phyloP scores from a whole-genome alignment of 192 early-diverging fungal genomes.

The Coemansia sp. region DNA sequence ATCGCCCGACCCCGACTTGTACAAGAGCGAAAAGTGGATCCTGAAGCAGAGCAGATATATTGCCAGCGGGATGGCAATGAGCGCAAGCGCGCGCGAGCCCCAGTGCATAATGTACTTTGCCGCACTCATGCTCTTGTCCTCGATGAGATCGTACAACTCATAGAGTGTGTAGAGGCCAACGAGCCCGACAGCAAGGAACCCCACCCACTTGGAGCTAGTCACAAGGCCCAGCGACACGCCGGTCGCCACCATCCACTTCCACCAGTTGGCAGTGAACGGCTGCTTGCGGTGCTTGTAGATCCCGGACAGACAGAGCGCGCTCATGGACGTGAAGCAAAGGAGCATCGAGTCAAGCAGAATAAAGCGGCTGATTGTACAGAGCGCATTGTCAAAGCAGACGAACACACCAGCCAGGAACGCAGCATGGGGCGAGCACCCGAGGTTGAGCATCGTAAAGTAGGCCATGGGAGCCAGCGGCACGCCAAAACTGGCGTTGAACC shows the following conservation, averaged over 20 bases:
- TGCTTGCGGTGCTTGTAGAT: slow-evolving; percentile 74
- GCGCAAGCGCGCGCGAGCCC: slow-evolving; percentile 72
- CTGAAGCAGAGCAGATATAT: slow-evolving; percentile 84
- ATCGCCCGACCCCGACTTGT: slow-evolving; percentile 80
- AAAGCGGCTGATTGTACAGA: slow-evolving; percentile 78
- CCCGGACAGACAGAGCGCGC: slow-evolving; percentile 65
- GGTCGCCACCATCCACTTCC: slow-evolving; percentile 80
- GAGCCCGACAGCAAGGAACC: slow-evolving; percentile 84
- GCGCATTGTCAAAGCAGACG: slow-evolving; percentile 70
- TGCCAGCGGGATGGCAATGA: slow-evolving; percentile 78
- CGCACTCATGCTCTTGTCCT: slow-evolving; percentile 64
- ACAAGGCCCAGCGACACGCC: slow-evolving; percentile 87
- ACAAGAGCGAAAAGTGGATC: slow-evolving; percentile 87
- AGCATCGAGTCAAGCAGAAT: slow-evolving; percentile 96
- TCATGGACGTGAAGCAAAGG: slow-evolving; percentile 79
- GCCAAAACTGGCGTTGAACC: slow-evolving; percentile 87
- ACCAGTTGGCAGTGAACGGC: slow-evolving; percentile 88
- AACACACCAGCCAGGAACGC: slow-evolving; percentile 77
- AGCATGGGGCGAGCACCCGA: slow-evolving; percentile 67
- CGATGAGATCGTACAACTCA: slow-evolving; percentile 89
- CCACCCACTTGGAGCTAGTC: slow-evolving; percentile 96
- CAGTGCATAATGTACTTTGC: slow-evolving; percentile 75
- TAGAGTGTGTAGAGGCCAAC: slow-evolving; percentile 92
- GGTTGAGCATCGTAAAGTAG: slow-evolving; percentile 79
- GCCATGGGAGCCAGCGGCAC: slow-evolving; percentile 85